Percentiles rank a stretch among this genome's conserved stretches.
These are phyloP conservation scores for Inga leiocalycina DNA, from an alignment of 306 rosid genomes.

Conservation along the genomic window DNA sequence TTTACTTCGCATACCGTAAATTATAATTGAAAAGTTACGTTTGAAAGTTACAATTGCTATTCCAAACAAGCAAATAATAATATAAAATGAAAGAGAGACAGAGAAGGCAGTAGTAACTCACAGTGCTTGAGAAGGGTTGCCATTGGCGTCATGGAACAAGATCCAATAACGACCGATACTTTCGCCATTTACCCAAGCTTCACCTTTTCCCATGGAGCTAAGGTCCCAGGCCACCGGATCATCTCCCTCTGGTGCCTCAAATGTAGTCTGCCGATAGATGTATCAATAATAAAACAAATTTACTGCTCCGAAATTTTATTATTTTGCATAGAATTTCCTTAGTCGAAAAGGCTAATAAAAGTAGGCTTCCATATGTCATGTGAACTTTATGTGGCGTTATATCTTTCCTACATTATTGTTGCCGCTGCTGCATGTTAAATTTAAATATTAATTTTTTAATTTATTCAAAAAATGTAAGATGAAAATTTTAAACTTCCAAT, in stretches of 20 bases:
- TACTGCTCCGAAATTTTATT: neutral
- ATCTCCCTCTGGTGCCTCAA: conserved; percentile 59
- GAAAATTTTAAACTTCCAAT: too few relatives aligned
- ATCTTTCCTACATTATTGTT: neutral
- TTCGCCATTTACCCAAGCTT: conserved; percentile 65
- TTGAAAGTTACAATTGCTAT: too few relatives aligned
- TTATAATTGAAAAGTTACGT: too few relatives aligned
- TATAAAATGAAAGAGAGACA: neutral
- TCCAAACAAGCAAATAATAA: neutral
- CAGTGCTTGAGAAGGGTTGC: conserved; percentile 65
- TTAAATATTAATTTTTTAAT: too few relatives aligned
- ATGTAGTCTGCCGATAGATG: conserved; percentile 41
- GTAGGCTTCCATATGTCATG: neutral
- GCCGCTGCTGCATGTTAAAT: too few relatives aligned
- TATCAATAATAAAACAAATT: conserved; percentile 32
- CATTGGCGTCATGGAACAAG: conserved; percentile 51
- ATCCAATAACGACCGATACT: conserved; percentile 87
- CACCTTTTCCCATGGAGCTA: conserved; percentile 76
- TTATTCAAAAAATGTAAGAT: too few relatives aligned
- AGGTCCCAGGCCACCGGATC: conserved; percentile 58
- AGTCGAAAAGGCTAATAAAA: neutral
- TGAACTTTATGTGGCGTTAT: neutral
- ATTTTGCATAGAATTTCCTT: neutral
- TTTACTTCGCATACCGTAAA: too few relatives aligned
- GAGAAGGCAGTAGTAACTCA: conserved; percentile 30